Percentiles rank a stretch among this genome's conserved stretches.
Evolutionary conservation across 192 early-diverging fungal species (phyloP).

Genomic region (Coemansia sp.): DNA sequence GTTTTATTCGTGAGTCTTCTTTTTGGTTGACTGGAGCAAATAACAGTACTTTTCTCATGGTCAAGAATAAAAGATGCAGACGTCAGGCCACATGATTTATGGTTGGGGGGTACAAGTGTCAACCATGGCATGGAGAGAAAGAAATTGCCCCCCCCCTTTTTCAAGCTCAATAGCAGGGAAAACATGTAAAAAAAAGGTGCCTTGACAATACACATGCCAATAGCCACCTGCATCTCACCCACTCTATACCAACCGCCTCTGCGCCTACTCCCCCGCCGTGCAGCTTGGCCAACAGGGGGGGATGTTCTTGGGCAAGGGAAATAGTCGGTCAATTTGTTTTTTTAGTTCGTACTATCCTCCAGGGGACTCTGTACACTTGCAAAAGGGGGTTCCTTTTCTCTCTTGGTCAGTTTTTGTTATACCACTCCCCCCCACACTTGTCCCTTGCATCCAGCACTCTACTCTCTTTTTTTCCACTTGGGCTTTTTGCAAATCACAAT

Average conservation of each 20-base stretch:
- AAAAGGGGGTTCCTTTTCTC: not conserved
- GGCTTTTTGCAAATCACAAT: no score
- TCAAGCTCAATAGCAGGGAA: not conserved
- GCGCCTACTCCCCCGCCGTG: not conserved
- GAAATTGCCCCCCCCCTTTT: not conserved
- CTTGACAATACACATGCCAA: not conserved
- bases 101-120: not conserved
- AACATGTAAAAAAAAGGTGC: not conserved
- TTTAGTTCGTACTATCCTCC: not conserved
- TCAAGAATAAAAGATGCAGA: not conserved
- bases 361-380: not conserved
- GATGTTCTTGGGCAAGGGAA: no score
- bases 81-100: constrained; percentile 1
- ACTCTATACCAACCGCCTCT: not conserved
- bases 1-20: not conserved
- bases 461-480: constrained; percentile 4
- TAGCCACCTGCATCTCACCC: no score
- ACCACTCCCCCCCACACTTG: not conserved
- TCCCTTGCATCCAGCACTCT: constrained; percentile 14
- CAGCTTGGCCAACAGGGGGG: no score
- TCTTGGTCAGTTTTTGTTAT: not conserved
- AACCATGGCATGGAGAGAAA: not conserved
- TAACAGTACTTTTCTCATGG: not conserved
- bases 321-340: no score
- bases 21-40: not conserved